Percentiles rank a stretch among this genome's conserved stretches.
These are phyloP conservation scores for Esteya vermicola DNA, from an alignment of 2,329 filamentous ascomycete species.

Conservation along the genomic window DNA sequence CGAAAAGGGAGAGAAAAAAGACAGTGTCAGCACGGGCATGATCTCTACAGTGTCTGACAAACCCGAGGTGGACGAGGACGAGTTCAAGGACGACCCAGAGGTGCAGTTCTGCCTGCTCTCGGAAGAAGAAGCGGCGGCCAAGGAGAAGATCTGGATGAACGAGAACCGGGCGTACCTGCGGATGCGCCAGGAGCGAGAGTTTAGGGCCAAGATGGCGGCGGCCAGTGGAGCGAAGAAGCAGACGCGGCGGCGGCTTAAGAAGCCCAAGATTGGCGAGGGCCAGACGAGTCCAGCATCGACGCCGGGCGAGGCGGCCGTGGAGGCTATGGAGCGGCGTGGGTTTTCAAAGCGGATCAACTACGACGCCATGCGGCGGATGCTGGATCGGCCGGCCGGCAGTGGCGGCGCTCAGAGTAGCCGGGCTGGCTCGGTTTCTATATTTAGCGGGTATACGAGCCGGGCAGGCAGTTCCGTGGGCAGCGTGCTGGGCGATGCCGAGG, in stretches of 20 bases:
- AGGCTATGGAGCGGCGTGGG: constrained; percentile 52
- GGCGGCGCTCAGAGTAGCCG: constrained; percentile 18
- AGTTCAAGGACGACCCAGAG: constrained; percentile 83
- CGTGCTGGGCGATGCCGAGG: constrained; percentile 7
- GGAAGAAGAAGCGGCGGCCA: constrained; percentile 61
- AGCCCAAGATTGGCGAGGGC: constrained; percentile 48
- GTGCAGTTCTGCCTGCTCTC: constrained; percentile 66
- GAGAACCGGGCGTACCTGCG: constrained; percentile 91
- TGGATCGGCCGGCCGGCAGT: constrained; percentile 30
- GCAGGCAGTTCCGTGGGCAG: constrained; percentile 17
- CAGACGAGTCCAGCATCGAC: constrained; percentile 52
- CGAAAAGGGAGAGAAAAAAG: too few species aligned
- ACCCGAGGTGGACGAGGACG: constrained; percentile 57
- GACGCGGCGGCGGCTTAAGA: constrained; percentile 31
- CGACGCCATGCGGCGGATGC: constrained; percentile 44
- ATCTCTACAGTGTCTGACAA: constrained; percentile 32
- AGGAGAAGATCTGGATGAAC: constrained; percentile 88
- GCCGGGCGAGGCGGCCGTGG: constrained; percentile 55
- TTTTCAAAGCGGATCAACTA: constrained; percentile 69
- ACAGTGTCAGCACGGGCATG: background rate
- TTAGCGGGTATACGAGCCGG: constrained; percentile 25
- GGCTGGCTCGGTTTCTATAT: constrained; percentile 31
- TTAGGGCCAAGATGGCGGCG: constrained; percentile 49
- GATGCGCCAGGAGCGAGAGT: constrained; percentile 68
- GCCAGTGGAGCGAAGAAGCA: constrained; percentile 13